phyloP scores from a whole-genome alignment of 495 filamentous ascomycete genomes.

The Pseudoneurospora amorphoporcata region DNA sequence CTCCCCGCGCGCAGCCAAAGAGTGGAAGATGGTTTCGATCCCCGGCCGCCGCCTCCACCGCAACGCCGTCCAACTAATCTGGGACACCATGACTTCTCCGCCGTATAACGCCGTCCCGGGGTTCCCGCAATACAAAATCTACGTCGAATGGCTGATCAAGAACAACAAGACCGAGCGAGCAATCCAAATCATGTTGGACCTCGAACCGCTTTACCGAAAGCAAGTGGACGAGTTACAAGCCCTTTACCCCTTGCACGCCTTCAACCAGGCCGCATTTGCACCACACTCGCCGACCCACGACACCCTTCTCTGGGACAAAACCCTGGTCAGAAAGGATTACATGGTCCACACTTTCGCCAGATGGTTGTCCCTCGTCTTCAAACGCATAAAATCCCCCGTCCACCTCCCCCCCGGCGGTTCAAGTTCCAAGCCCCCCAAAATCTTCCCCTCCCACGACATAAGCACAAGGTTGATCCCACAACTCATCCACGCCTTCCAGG shows the following conservation, averaged over 20 bases:
- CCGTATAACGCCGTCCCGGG: slow-evolving; percentile 20
- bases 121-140: slow-evolving; percentile 21
- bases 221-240: slow-evolving; percentile 20
- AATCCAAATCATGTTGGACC: slow-evolving; percentile 16
- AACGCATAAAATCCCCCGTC: neutral
- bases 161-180: slow-evolving; percentile 7
- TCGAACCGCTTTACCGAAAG: slow-evolving; percentile 14
- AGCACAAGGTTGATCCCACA: slow-evolving; percentile 25
- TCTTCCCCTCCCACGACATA: slow-evolving; percentile 4
- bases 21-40: slow-evolving; percentile 18
- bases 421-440: neutral
- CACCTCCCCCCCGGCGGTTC: neutral
- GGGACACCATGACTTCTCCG: slow-evolving; percentile 22
- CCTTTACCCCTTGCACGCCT: slow-evolving; percentile 20
- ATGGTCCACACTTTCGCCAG: neutral
- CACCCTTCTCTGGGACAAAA: neutral
- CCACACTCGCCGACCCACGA: neutral
- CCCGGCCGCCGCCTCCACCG: slow-evolving; percentile 8
- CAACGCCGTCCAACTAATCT: slow-evolving; percentile 19
- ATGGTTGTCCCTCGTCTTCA: slow-evolving; percentile 16
- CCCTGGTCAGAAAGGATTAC: neutral
- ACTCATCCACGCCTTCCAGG: slow-evolving; percentile 38
- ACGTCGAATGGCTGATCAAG: slow-evolving; percentile 19
- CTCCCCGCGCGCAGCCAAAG: slow-evolving; percentile 11
- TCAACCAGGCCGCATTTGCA: neutral